Evolutionary conservation across 2,329 filamentous ascomycete genomes (phyloP), one percentile per base, ranked within the genome.

Genomic region (Falciphora oryzae): DNA sequence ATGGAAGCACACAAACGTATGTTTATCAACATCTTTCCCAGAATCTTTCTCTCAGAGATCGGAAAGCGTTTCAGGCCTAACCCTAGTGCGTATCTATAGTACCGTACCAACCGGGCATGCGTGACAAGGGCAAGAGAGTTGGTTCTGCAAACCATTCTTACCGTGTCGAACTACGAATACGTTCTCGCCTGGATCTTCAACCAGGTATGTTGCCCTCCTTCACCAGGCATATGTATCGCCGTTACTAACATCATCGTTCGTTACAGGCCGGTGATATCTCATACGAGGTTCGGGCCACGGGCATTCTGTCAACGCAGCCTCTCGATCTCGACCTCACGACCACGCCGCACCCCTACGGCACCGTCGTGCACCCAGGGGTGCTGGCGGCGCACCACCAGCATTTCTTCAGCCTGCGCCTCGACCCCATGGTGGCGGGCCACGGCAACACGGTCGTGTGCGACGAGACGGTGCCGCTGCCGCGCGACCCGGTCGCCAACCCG

Each of bases 361-460:
- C 84, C 64, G 78, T 89, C 0, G 88, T 92, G 3, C 79, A 81
- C 0, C 83, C 85, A 0, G 88, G 88, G 0, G 84, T 87, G 0
- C 76, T 90, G 2, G 89, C 88, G 0, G 85, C 86, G 66, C 86
- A 89, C 73, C 88, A 91, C 68, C 89, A 91, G 72, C 89, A 91
- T 75, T 80, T 91, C 59, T 90, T 91, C 71, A 82, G 79, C 29
- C 75, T 86, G 57, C 81, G 88, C 1, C 83, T 91, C 62, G 88
- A 91, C 68, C 85, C 87, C 0, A 83, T 85, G 4, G 78, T 89
- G 57, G 86, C 89, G 68, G 85, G 85, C 0, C 77, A 82, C 68
- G 71, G 74, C 2, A 89, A 89, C 71, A 83, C 83, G 0, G 73
- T 87, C 2, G 71, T 75, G 2, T 65, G 76, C 0, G 75, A 79